Evolutionary conservation across 177 flowering plant species (phyloP).

Genomic region (Vitis hybrid): DNA sequence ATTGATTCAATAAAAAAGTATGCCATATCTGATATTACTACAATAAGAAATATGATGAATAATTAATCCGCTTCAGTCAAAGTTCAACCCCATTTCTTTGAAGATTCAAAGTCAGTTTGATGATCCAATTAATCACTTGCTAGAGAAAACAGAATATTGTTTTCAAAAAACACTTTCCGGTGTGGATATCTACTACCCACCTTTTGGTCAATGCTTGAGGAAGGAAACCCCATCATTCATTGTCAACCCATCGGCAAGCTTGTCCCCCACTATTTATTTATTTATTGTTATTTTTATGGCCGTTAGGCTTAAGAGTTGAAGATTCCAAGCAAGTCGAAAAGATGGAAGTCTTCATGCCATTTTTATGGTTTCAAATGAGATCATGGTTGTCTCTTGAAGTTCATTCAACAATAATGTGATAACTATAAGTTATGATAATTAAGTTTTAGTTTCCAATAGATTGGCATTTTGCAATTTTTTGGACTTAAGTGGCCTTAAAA

Average conservation of each 20-base stretch:
- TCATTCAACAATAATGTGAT: no score
- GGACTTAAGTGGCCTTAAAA: no score
- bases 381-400: no score
- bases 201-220: no score
- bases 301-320: no score
- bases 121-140: slow-evolving; percentile 11
- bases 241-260: slow-evolving; percentile 14
- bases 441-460: no score
- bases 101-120: slow-evolving; percentile 9
- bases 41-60: not conserved
- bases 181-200: not conserved
- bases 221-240: slow-evolving; percentile 6
- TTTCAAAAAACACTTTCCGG: not conserved
- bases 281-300: not conserved
- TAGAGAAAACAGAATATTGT: not conserved
- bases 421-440: no score
- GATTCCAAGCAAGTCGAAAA: no score
- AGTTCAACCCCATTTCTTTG: slow-evolving; percentile 12
- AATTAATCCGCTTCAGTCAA: slow-evolving; percentile 11
- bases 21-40: not conserved
- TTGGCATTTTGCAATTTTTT: no score
- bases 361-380: no score
- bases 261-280: not conserved
- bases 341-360: no score
- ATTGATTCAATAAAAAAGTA: not conserved